Conservation (phyloP, 495 filamentous ascomycete species). For the Opeltia flavorubescens region DNA sequence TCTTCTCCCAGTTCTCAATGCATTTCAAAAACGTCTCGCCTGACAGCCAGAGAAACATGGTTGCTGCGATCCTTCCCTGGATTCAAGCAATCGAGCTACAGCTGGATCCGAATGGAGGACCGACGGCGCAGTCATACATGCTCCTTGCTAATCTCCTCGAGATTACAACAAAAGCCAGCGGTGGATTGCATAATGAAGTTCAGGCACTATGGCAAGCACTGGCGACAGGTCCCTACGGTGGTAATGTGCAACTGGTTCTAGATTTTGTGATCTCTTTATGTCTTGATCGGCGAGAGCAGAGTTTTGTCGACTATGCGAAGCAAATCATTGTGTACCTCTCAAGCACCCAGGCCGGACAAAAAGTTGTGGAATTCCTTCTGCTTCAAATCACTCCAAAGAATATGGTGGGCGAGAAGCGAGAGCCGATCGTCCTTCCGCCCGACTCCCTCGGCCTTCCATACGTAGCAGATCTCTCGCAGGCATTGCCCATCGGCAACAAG, state of each 20-base stretch:
- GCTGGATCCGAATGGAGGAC: slow-evolving; percentile 85
- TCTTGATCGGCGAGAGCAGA: slow-evolving; percentile 85
- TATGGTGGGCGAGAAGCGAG: slow-evolving; percentile 78
- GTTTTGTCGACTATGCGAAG: slow-evolving; percentile 93
- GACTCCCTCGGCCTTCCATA: slow-evolving; percentile 70
- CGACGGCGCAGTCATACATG: slow-evolving; percentile 84
- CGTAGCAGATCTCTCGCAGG: slow-evolving; percentile 67
- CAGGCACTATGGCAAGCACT: slow-evolving; percentile 96
- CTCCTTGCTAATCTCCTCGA: slow-evolving; percentile 90
- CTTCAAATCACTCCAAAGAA: slow-evolving; percentile 78
- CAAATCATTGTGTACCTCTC: slow-evolving; percentile 94
- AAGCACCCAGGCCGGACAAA: slow-evolving; percentile 76
- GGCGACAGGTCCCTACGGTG: slow-evolving; percentile 80
- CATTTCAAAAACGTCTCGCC: slow-evolving; percentile 78
- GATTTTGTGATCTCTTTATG: slow-evolving; percentile 93
- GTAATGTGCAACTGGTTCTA: slow-evolving; percentile 88
- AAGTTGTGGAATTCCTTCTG: slow-evolving; percentile 86
- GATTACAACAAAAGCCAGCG: slow-evolving; percentile 85
- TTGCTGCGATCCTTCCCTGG: slow-evolving; percentile 90
- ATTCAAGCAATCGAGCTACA: slow-evolving; percentile 87
- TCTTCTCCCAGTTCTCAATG: slow-evolving; percentile 86
- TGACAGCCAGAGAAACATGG: slow-evolving; percentile 78
- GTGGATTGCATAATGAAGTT: slow-evolving; percentile 83
- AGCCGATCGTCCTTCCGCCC: slow-evolving; percentile 53
- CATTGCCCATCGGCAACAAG: slow-evolving; percentile 77